Percentiles rank a stretch among this genome's conserved stretches.
These are phyloP conservation scores for Lactarius evosmus DNA, from an alignment of 768 basidiomycete species.

Conservation along the genomic window DNA sequence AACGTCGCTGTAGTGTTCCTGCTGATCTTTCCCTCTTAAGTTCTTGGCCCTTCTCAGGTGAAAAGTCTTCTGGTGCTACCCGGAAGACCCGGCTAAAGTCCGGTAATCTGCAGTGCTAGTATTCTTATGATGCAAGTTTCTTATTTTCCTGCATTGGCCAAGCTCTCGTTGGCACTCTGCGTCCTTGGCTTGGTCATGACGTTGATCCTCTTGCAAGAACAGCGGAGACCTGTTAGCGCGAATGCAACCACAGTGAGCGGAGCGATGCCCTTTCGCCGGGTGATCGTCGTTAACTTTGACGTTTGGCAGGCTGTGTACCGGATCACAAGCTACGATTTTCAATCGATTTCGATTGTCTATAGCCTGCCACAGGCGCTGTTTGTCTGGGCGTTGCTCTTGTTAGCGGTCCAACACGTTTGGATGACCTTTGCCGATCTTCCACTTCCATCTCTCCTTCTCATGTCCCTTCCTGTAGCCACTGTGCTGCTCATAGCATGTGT, in stretches of 20 bases:
- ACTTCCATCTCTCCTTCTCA: neutral
- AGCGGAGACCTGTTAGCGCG: neutral
- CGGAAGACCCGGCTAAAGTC: neutral
- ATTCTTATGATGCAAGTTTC: neutral
- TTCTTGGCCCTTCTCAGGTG: slow-evolving; percentile 7
- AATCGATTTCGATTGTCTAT: slow-evolving; percentile 13
- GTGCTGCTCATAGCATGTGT: neutral
- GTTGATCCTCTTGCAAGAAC: slow-evolving; percentile 5
- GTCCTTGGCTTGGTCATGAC: neutral
- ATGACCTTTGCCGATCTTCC: neutral
- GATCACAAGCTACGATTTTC: slow-evolving; percentile 2
- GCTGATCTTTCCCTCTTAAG: neutral
- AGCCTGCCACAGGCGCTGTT: slow-evolving; percentile 12
- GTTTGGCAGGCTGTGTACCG: neutral
- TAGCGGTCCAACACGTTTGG: slow-evolving; percentile 6
- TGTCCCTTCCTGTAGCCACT: neutral
- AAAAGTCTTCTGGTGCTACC: neutral
- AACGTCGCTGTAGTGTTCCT: neutral
- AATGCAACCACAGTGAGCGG: neutral
- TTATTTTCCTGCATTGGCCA: neutral
- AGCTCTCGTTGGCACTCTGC: slow-evolving; percentile 6
- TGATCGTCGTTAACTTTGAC: neutral
- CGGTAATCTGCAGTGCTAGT: slow-evolving; percentile 3
- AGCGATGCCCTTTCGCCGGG: neutral
- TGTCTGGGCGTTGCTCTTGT: slow-evolving; percentile 9